phyloP scores from a whole-genome alignment of 2,329 filamentous ascomycete species.

The Aspergillus chevalieri region DNA sequence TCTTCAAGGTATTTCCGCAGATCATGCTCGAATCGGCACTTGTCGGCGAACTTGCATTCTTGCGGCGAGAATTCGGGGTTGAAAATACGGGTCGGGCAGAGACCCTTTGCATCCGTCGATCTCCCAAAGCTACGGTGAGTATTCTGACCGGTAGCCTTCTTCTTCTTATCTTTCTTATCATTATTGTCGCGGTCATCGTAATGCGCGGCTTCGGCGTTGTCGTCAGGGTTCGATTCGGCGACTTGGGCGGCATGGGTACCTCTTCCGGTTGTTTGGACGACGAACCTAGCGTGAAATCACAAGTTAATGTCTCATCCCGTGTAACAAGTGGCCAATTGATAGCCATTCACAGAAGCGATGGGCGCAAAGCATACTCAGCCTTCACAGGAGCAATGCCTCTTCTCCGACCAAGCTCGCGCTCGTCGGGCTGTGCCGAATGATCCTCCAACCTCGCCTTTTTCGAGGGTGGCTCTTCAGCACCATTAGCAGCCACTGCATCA shows the following conservation, averaged over 20 bases:
- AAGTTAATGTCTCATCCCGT: background rate
- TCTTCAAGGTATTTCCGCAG: constrained; percentile 77
- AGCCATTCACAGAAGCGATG: background rate
- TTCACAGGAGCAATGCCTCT: constrained; percentile 67
- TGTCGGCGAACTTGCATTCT: constrained; percentile 69
- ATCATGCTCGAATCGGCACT: constrained; percentile 77
- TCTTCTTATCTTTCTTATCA: constrained; percentile 40
- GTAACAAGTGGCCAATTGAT: background rate
- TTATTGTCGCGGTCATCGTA: constrained; percentile 35
- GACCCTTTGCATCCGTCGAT: constrained; percentile 67
- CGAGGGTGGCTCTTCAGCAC: constrained; percentile 41
- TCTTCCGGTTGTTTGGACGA: constrained; percentile 18
- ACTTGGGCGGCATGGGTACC: constrained; percentile 7
- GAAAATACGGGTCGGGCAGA: constrained; percentile 69
- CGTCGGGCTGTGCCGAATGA: constrained; percentile 12
- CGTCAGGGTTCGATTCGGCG: constrained; percentile 43
- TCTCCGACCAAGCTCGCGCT: constrained; percentile 27
- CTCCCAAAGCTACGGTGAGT: constrained; percentile 73
- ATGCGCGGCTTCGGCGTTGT: constrained; percentile 54
- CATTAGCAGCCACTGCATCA: constrained; percentile 22
- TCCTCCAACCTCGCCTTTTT: constrained; percentile 56
- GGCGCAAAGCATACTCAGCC: constrained; percentile 52
- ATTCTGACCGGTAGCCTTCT: constrained; percentile 70
- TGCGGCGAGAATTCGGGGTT: constrained; percentile 73
- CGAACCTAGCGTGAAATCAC: constrained; percentile 20